Conservation (phyloP, 768 basidiomycete species). For the Boletellus emodensis region DNA sequence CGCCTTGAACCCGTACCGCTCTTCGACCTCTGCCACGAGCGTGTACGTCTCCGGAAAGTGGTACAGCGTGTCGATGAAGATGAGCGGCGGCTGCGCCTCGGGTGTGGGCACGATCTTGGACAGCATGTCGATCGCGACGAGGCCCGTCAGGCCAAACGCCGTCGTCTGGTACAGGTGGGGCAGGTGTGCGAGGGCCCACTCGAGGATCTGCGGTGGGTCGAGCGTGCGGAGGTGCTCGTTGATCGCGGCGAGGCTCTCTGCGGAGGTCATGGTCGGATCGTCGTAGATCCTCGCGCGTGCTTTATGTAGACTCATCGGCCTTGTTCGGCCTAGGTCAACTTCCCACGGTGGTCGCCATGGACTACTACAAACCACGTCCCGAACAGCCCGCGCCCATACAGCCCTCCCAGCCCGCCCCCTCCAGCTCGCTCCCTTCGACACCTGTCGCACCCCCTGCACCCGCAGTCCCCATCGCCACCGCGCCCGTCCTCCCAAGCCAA, state of each 20-base stretch:
- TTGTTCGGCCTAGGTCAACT: no score
- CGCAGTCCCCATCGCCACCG: constrained; percentile 5
- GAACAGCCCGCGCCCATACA: constrained; percentile 18
- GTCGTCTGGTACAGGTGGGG: constrained; percentile 89
- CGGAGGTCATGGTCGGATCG: constrained; percentile 35
- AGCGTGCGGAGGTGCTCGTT: constrained; percentile 71
- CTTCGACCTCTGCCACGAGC: constrained; percentile 78
- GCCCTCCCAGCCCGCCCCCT: constrained; percentile 7
- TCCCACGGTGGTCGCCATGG: constrained; percentile 13
- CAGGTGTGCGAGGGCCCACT: constrained; percentile 79
- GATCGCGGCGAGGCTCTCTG: constrained; percentile 57
- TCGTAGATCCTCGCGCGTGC: not conserved
- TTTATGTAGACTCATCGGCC: not conserved
- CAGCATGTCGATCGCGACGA: constrained; percentile 93
- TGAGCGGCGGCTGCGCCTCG: constrained; percentile 65
- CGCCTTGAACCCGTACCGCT: constrained; percentile 67
- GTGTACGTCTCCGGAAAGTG: constrained; percentile 93
- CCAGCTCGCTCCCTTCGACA: constrained; percentile 19
- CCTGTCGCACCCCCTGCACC: constrained; percentile 14
- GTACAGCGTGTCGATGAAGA: constrained; percentile 96
- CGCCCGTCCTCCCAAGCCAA: constrained; percentile 6
- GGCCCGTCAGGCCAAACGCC: constrained; percentile 93
- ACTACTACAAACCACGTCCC: constrained; percentile 28
- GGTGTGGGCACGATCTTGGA: constrained; percentile 60
- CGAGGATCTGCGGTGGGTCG: constrained; percentile 78